Evolutionary conservation across 1,284 basidiomycete genomes (phyloP).

Genomic region (Mrakiaceae sp.): DNA sequence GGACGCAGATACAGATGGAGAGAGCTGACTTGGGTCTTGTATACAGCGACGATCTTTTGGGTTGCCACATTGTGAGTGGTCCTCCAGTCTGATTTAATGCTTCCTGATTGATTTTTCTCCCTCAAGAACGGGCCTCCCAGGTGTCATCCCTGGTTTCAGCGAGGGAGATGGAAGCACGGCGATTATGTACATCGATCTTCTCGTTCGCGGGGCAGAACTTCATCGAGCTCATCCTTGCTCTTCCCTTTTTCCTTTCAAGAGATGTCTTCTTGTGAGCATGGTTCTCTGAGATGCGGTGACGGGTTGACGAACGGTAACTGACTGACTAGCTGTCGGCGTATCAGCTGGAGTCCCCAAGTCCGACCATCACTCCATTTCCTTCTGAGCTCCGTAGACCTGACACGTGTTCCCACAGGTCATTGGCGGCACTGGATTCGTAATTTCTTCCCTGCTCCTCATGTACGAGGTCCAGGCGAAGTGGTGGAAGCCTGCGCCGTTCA

Average conservation of each 20-base stretch:
- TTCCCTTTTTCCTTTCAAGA: neutral
- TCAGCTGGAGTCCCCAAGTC: too few relatives aligned
- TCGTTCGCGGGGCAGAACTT: neutral
- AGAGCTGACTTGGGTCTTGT: too few relatives aligned
- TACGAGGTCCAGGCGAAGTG: constrained; percentile 45
- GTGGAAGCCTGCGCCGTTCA: constrained; percentile 36
- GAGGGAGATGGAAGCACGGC: constrained; percentile 28
- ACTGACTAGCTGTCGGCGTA: too few relatives aligned
- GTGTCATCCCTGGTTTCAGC: constrained; percentile 38
- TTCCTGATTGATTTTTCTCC: neutral
- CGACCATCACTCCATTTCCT: too few relatives aligned
- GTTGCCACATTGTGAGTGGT: too few relatives aligned
- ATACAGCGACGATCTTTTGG: too few relatives aligned
- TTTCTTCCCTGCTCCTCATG: constrained; percentile 45
- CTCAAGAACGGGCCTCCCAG: constrained; percentile 41
- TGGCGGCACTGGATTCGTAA: constrained; percentile 47
- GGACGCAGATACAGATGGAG: too few relatives aligned
- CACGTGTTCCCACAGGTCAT: constrained; percentile 38
- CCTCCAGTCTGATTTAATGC: too few relatives aligned
- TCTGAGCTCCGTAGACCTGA: too few relatives aligned
- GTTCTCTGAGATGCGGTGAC: constrained; percentile 18
- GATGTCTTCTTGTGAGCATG: constrained; percentile 41
- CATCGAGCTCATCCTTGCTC: neutral
- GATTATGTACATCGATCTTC: constrained; percentile 19
- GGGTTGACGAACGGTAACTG: too few relatives aligned